Base-by-base conservation (phyloP, 2,329 filamentous ascomycete species). In the Sphaerulina populicola region DNA sequence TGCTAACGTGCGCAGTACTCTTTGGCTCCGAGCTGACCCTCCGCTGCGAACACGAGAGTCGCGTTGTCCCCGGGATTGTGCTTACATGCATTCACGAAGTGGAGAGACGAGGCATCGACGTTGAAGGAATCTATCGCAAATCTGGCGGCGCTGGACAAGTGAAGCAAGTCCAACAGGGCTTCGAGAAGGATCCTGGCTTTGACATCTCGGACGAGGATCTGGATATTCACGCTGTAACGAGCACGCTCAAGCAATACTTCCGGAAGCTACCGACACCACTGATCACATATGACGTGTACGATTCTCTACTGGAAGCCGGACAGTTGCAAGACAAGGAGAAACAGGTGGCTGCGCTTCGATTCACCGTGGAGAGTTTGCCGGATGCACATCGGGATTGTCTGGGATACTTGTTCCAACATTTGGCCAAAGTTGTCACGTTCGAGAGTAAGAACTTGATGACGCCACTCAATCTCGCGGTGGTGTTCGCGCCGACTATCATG, bases 401-500 rank as follows among this genome's bases (percentile, higher is more conserved):
- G 6, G 89, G 95, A 67, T 96, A 94, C 68, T 76, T 98, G 55
- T 83, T 97, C 67, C 93, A 94, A 75, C 93, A 98, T 73, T 77
- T 98, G 61, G 85, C 83, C 60, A 81, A 89, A 54, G 91, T 98
- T 36, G 86, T 94, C 52, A 77, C 82, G 60, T 81, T 86, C 57
- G 86, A 94, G 66, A 79, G 78, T 36, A 86, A 94, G 67, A 97
- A 97, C 65, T 70, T 96, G 68, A 98, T 98, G 93, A 95, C 88
- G 21, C 87, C 91, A 51, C 87, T 94, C 71, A 98, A 98, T 66
- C 73, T 97, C 55, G 89, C 93, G 3, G 93, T 98, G 38, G 93
- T 98, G 35, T 98, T 98, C 67, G 93, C 93, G 7, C 93, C 93
- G 6, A 98, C 93, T 1, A 94, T 98, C 61, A 94, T 98, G 88